Evolutionary conservation across 495 filamentous ascomycete genomes (phyloP).

Genomic region (Barbatosphaeria neglecta): DNA sequence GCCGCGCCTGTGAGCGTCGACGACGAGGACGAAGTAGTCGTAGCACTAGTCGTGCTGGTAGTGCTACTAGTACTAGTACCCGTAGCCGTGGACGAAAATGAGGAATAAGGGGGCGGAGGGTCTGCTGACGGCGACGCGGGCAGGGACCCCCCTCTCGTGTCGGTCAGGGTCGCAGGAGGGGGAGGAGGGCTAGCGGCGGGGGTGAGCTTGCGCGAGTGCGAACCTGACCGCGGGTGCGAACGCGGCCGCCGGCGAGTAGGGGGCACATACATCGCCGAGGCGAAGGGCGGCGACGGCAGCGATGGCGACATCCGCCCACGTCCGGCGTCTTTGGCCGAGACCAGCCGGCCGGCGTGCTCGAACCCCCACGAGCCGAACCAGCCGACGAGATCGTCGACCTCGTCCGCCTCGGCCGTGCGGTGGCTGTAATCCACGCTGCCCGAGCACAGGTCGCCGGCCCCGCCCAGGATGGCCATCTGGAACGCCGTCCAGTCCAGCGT

Average conservation of each 20-base stretch:
- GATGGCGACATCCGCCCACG: too few relatives aligned
- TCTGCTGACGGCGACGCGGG: slow-evolving; percentile 1
- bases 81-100: background rate
- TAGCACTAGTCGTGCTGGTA: too few relatives aligned
- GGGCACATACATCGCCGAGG: too few relatives aligned
- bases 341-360: slow-evolving; percentile 18
- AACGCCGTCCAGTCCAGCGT: slow-evolving; percentile 45
- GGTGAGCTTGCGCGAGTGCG: background rate
- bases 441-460: slow-evolving; percentile 30
- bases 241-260: too few relatives aligned
- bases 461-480: slow-evolving; percentile 43
- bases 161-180: slow-evolving; percentile 5
- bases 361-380: slow-evolving; percentile 37
- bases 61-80: too few relatives aligned
- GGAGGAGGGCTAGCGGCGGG: too few relatives aligned
- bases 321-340: slow-evolving; percentile 14
- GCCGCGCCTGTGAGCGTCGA: background rate
- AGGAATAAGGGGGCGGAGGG: slow-evolving; percentile 2
- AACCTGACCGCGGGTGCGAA: too few relatives aligned
- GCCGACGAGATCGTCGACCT: slow-evolving; percentile 24
- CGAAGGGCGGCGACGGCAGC: too few relatives aligned
- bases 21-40: background rate
- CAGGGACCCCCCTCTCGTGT: slow-evolving; percentile 17
- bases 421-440: slow-evolving; percentile 29
- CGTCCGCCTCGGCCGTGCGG: slow-evolving; percentile 21